Evolutionary conservation across 2,329 filamentous ascomycete genomes (phyloP).

Genomic region (Metarhizium robertsii): DNA sequence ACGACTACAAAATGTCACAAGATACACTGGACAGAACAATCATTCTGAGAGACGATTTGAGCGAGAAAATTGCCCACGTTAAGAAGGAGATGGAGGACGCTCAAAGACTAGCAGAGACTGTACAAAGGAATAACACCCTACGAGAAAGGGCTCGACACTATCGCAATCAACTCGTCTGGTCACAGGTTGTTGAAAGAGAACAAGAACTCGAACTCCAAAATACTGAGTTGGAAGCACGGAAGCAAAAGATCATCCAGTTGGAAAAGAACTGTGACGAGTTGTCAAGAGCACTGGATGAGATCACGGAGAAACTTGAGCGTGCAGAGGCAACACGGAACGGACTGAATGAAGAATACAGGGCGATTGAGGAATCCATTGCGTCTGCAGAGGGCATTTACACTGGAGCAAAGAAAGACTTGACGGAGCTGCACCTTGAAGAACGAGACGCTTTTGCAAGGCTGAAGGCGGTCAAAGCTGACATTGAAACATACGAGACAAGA

Average conservation of each 20-base stretch:
- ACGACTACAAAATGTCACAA: constrained; percentile 79
- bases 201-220: constrained; percentile 29
- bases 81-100: constrained; percentile 46
- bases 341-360: constrained; percentile 35
- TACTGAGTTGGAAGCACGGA: constrained; percentile 16
- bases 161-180: constrained; percentile 70
- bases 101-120: constrained; percentile 52
- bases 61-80: constrained; percentile 21
- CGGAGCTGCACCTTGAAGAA: constrained; percentile 51
- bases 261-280: constrained; percentile 26
- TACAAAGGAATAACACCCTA: constrained; percentile 57
- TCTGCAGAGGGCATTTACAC: constrained; percentile 44
- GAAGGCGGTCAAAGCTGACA: constrained; percentile 39
- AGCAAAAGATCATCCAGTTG: constrained; percentile 16
- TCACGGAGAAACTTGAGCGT: constrained; percentile 34
- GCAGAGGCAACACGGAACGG: constrained; percentile 29
- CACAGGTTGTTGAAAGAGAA: constrained; percentile 74
- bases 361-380: constrained; percentile 31
- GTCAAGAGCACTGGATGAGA: constrained; percentile 38
- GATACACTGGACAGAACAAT: constrained; percentile 62
- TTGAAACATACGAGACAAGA: constrained; percentile 34
- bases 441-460: constrained; percentile 53
- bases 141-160: constrained; percentile 50
- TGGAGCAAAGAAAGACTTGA: constrained; percentile 41
- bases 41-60: constrained; percentile 26